phyloP scores from a whole-genome alignment of 177 flowering plant genomes.

The Telopea speciosissima region DNA sequence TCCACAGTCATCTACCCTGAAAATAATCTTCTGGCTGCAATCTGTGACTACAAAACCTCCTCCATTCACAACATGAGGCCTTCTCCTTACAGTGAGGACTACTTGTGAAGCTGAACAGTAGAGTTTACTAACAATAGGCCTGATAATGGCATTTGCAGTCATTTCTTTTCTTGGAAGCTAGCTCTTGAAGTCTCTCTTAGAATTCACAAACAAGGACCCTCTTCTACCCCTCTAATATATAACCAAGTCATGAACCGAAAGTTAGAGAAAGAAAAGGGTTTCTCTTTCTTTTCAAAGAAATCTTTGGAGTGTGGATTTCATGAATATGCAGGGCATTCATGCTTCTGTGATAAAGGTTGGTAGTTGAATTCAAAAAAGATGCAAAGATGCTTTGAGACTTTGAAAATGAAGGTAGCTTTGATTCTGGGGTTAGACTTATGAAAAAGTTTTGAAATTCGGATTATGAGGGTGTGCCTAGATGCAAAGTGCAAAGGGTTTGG shows the following conservation, averaged over 20 bases:
- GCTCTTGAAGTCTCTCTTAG: not conserved
- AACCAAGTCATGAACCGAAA: not conserved
- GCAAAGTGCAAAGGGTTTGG: too few relatives aligned
- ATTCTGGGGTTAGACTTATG: too few relatives aligned
- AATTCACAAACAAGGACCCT: too few relatives aligned
- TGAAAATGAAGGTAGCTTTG: not conserved
- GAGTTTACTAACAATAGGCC: conserved; percentile 58
- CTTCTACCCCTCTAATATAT: not conserved
- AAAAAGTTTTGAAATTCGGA: too few relatives aligned
- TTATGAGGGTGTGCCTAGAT: too few relatives aligned
- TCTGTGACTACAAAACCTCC: conserved; percentile 87
- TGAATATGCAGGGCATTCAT: not conserved
- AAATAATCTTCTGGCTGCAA: conserved; percentile 44
- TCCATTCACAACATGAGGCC: conserved; percentile 73
- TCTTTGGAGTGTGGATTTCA: conserved; percentile 9
- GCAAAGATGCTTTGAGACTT: not conserved
- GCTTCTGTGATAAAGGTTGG: too few relatives aligned
- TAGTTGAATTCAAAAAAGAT: not conserved
- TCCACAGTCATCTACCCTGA: conserved; percentile 82
- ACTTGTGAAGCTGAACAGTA: conserved; percentile 46
- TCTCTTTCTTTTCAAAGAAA: not conserved
- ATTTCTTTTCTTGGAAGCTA: conserved; percentile 6
- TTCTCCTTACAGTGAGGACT: conserved; percentile 53
- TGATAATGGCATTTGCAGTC: conserved; percentile 6
- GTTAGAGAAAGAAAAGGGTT: not conserved